phyloP scores from a whole-genome alignment of 495 filamentous ascomycete genomes.

The Neurospora terricola region DNA sequence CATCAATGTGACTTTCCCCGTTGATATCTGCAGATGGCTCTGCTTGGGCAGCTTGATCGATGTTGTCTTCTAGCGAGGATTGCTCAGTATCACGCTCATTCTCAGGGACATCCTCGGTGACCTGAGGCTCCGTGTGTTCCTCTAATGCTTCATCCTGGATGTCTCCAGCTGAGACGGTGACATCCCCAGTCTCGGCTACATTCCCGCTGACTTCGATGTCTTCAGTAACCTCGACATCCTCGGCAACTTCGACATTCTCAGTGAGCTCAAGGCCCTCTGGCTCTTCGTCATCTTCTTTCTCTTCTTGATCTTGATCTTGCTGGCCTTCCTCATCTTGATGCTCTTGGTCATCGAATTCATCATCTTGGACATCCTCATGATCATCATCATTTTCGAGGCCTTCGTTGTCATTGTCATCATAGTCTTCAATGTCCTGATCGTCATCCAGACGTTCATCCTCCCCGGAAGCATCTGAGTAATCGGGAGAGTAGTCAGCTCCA shows the following conservation, averaged over 20 bases:
- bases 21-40: neutral
- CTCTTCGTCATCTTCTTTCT: constrained; percentile 28
- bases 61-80: neutral
- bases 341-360: constrained; percentile 1
- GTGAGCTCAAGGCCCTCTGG: constrained; percentile 5
- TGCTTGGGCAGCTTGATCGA: neutral
- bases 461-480: constrained; percentile 2
- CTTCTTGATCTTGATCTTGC: constrained; percentile 18
- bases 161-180: neutral
- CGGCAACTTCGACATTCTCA: constrained; percentile 18
- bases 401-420: constrained; percentile 2
- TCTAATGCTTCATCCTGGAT: neutral
- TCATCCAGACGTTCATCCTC: constrained; percentile 5
- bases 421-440: neutral
- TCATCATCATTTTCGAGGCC: constrained; percentile 12
- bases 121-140: neutral
- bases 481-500: constrained; percentile 1
- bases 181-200: neutral
- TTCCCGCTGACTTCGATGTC: constrained; percentile 1
- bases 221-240: constrained; percentile 1
- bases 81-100: neutral
- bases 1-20: neutral
- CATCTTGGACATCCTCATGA: constrained; percentile 14
- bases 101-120: neutral
- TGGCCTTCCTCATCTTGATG: neutral